Base-by-base conservation (phyloP, 176 grass and related monocot species). In the Metroxylon sagu region DNA sequence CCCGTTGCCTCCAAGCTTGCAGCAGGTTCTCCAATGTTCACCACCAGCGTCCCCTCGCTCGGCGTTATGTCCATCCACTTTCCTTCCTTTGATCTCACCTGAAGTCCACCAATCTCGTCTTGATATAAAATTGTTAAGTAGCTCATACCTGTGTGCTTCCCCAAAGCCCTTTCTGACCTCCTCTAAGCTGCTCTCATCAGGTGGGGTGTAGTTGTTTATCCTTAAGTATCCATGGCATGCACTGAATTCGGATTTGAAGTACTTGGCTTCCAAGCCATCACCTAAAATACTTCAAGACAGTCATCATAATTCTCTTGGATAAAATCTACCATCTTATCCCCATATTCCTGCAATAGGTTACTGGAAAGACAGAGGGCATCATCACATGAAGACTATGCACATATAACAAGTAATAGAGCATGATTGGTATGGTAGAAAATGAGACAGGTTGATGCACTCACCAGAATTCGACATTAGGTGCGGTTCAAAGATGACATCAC, bases 1-100 rank as follows among this genome's bases (percentile, higher is more conserved):
- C 18, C 61, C 35, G 25, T 63, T 63, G 39, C 31, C n/a, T 63
- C 61, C 61, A 63, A 14, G 39, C 61, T 23, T 63, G 61, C 61
- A 63, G 15, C 16, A 63, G 48, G 12, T n/a, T 64, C 61, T 64
- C 61, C 61, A 25, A 64, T 30, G 35, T 25, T 64, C 5, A 49
- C 39, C 10, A 64, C 61, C 18, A 64, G 39, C 4, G 61, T 16
- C 18, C 39, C 61, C 12, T 64, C 39, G 3, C 30, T 25, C 5
- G 35, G 35, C 39, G 6, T 21, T 25, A 64, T 64, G 18, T 50
- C 61, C 30, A 17, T n/a, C 61, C 61, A 49, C 6, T 50, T 10
- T 8, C 61, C 61, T 64, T 64, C 61, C 61, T 48, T 48, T 1
- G 61, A 43, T 64, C 19, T 19, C 15, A 30, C 61, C 7, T 64